These are phyloP conservation scores for Boletus rufocinnamomeus DNA, from an alignment of 768 basidiomycete genomes.

Conservation along the genomic window DNA sequence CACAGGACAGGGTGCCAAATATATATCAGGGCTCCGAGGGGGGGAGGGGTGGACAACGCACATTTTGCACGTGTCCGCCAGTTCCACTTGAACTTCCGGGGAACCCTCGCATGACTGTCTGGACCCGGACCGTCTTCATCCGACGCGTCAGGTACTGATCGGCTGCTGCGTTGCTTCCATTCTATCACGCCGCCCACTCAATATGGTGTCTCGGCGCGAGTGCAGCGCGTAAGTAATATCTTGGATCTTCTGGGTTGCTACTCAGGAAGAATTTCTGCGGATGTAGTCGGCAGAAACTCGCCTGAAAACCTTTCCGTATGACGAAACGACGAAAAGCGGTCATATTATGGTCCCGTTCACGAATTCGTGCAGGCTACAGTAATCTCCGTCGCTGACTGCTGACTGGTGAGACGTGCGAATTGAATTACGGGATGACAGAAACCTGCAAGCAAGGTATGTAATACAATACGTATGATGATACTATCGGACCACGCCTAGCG, in stretches of 20 bases:
- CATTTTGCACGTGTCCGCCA: neutral
- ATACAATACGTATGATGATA: neutral
- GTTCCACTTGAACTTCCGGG: neutral
- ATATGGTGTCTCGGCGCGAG: neutral
- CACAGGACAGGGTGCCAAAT: neutral
- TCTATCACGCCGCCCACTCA: neutral
- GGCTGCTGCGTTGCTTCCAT: neutral
- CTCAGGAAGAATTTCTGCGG: neutral
- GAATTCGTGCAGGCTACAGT: neutral
- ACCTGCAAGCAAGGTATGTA: neutral
- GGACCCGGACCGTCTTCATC: neutral
- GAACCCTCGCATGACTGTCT: neutral
- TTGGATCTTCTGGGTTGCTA: neutral
- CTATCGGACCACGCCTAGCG: conserved; percentile 31
- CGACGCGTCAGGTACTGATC: neutral
- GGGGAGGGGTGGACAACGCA: neutral
- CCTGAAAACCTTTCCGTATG: neutral
- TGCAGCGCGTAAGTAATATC: neutral
- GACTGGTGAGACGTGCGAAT: neutral
- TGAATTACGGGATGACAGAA: neutral
- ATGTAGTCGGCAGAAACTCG: neutral
- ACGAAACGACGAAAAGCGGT: neutral
- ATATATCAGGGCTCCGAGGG: neutral
- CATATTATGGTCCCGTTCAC: no score
- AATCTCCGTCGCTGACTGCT: neutral